Evolutionary conservation across 257 asterid species (phyloP), one percentile per base, ranked within the genome.

Genomic region (Cynanchum wilfordii): DNA sequence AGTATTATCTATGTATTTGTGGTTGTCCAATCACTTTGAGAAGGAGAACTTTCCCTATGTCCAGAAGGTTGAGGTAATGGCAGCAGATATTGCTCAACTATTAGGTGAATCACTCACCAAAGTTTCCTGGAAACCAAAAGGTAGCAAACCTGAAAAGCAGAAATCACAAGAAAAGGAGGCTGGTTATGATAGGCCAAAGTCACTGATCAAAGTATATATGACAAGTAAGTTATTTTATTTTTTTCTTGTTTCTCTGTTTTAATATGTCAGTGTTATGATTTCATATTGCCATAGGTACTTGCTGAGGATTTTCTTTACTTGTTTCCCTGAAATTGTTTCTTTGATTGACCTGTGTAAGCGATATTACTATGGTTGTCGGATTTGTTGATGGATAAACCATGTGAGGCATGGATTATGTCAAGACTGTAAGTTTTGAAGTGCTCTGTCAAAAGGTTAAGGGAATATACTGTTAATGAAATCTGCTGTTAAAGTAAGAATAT

Each of bases 11-110:
- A 89, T 90, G 96, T 94, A 94, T 81, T 76, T 91, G 66, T 94
- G 99, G 99, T 78, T 91, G 84, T 88, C 96, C 36, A 88, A 94
- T 77, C 99, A 94, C 73, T 91, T 93, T 62, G 90, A 87, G 66
- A 85, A 60, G 78, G 95, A 91, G 60, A 83, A 79, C 27, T 94
- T 94, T 81, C 98, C 98, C 7, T 91, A 66, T 81, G 80, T 78
- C 54, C 78, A 89, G 81, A 93, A 84, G 84, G 98, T 90, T 12
- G 96, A 91, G 86, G 76, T 84, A 16, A 94, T 94, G 97, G 93
- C 97, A 49, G 84, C 87, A 8, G 90, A 86, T 76, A 87, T 94
- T 79, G 96, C 93, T 44, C 82, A 94, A 80, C 84, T 94, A 75
- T 75, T 91, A 74, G 97, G 93, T 16, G 87, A 87, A 73, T 94